Evolutionary conservation across 306 rosid genomes (phyloP).

Genomic region (Gleditsia sinensis): DNA sequence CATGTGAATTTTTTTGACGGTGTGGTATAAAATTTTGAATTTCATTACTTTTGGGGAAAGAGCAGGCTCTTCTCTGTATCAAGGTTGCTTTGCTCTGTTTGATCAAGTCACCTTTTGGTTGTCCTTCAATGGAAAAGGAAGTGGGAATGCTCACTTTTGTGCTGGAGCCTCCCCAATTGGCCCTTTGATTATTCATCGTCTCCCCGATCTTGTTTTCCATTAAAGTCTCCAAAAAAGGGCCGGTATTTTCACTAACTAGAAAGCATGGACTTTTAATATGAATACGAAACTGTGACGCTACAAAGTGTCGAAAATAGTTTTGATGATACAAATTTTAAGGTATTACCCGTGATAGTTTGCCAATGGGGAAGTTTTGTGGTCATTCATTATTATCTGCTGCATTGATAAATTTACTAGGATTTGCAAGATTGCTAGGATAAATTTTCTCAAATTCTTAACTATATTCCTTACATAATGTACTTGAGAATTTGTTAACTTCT

Average conservation of each 20-base stretch:
- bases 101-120: constrained; percentile 63
- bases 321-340: no score
- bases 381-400: constrained; percentile 13
- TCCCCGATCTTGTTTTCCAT: constrained; percentile 51
- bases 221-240: constrained; percentile 43
- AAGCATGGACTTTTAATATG: constrained; percentile 9
- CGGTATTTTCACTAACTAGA: constrained; percentile 31
- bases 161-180: constrained; percentile 53
- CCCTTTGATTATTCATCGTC: constrained; percentile 56
- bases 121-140: constrained; percentile 81
- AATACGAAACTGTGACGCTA: background rate
- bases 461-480: background rate
- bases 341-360: no score
- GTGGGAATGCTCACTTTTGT: constrained; percentile 70
- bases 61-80: constrained; percentile 70
- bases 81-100: constrained; percentile 71
- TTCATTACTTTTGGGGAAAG: constrained; percentile 62
- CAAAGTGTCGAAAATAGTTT: no score
- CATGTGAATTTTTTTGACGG: no score
- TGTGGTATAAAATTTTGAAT: no score
- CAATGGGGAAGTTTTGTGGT: constrained; percentile 26
- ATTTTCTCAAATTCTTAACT: background rate
- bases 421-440: constrained; percentile 14
- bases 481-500: no score
- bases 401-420: constrained; percentile 38